Base-by-base conservation (phyloP, 305 asterid species). In the Salvia sclarea region DNA sequence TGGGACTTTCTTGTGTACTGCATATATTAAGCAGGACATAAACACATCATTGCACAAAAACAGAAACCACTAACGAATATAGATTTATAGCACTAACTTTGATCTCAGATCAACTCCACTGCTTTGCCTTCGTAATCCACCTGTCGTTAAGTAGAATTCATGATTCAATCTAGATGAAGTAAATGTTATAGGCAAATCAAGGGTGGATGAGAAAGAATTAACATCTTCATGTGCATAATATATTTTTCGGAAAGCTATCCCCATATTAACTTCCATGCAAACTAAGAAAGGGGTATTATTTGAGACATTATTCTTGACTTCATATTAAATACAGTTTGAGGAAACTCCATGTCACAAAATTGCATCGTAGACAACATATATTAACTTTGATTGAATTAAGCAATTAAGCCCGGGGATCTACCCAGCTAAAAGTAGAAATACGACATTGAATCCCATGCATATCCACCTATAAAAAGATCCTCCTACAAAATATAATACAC, bases 71-170 rank as follows among this genome's bases (percentile, higher is more conserved):
- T 20, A 43, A 45, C 1, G 44, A 54, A 59, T 38, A 57, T 30
- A 52, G 52, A 47, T 21, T 16, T 14, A 37, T 53, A 35, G 59
- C 60, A 66, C 82, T 5, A 48, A 92, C 98, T 66, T 76, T 73
- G 88, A 82, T 71, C 55, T 75, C 21, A 86, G 79, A 73, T 91
- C 92, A 37, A 81, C 76, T 65, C 85, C 94, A 28, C 95, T 91
- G 81, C 89, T 82, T 60, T 82, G 91, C 79, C 92, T 85, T 30
- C 88, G 88, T 53, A 86, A 68, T 40, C 79, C 28, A 68, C 95
- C 96, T 87, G 83, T 74, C 74, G 64, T 65, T 28, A 50, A 59
- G 75, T 41, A 79, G 48, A 50, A 8, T n/a, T 37, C 28, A 30
- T 31, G 14, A 33, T 18, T 24, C 22, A 56, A 18, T 9, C 43